Evolutionary conservation across 306 rosid species (phyloP), one percentile per base, ranked within the genome.

Genomic region (Cucurbita ficifolia): DNA sequence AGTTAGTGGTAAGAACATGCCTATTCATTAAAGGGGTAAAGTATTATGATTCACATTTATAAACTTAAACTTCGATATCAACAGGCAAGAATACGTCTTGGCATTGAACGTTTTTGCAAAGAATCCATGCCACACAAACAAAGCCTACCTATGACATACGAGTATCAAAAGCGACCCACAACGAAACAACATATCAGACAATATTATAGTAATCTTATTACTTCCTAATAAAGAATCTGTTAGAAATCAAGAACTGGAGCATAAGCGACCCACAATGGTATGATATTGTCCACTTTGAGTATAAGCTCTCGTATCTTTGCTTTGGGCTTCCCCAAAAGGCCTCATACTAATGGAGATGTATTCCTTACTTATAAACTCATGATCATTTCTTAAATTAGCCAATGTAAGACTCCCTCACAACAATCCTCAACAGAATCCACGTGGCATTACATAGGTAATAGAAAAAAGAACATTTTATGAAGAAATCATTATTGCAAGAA

Each of bases 1-100:
- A 17, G 51, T 46, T 19, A 76, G 45, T 7, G 29, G 68, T 77
- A 76, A 85, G 80, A 73, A 77, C 18, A 62, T 19, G 56, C 6
- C 65, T 38, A 49, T 52, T 43, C 45, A 69, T 48, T 62, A 59
- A 78, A 76, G 5, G 71, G 61, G n/a, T 24, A 49, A 60, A 53
- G 18, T 33, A 71, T 46, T 70, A 62, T 29, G 56, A n/a, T n/a
- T n/a, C n/a, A n/a, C n/a, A n/a, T n/a, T 69, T 48, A 55, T 38
- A 77, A 46, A 33, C 36, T 54, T 39, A 56, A 48, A 48, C 68
- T 65, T 33, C 36, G 33, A 40, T 58, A 63, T 77, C 7, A 40
- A 35, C 50, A 65, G 40, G 49, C 29, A 67, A 40, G 19, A 33
- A 64, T 63, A 50, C 52, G 19, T 21, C 52, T 35, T 4, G 8